phyloP scores from a whole-genome alignment of 768 basidiomycete genomes.

The Gautieria morchelliformis region DNA sequence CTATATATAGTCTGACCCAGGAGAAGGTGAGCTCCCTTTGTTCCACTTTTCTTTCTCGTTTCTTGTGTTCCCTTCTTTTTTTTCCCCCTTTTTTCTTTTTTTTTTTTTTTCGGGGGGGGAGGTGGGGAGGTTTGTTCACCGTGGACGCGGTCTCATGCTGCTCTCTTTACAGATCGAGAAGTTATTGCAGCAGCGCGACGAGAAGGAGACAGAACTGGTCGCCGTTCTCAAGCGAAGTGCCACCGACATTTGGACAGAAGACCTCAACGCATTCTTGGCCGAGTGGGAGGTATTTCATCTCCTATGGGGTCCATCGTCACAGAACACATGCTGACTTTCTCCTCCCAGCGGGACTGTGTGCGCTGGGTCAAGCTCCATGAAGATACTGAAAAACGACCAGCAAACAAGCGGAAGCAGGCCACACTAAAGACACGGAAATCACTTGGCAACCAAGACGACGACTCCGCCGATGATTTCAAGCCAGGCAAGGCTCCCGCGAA shows the following conservation, averaged over 20 bases:
- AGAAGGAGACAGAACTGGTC: slow-evolving; percentile 77
- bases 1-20: slow-evolving; percentile 88
- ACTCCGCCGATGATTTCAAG: slow-evolving; percentile 47
- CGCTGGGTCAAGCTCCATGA: slow-evolving; percentile 35
- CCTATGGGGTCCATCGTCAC: neutral
- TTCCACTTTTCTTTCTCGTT: too few species aligned
- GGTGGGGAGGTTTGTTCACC: too few species aligned
- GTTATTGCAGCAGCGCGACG: slow-evolving; percentile 66
- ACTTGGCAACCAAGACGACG: slow-evolving; percentile 26
- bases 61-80: too few species aligned
- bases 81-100: too few species aligned
- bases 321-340: slow-evolving; percentile 1
- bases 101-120: too few species aligned
- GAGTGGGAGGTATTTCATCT: slow-evolving; percentile 69
- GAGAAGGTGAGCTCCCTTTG: slow-evolving; percentile 55
- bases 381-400: slow-evolving; percentile 40
- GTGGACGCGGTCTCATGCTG: neutral
- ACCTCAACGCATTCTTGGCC: slow-evolving; percentile 72
- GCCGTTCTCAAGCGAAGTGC: slow-evolving; percentile 69
- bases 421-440: slow-evolving; percentile 47
- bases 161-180: slow-evolving; percentile 60
- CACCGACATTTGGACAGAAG: slow-evolving; percentile 79
- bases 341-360: slow-evolving; percentile 28
- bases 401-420: slow-evolving; percentile 47
- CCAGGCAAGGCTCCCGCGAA: slow-evolving; percentile 39